phyloP scores from a whole-genome alignment of 768 basidiomycete species.

The Aureoboletus auriporus region DNA sequence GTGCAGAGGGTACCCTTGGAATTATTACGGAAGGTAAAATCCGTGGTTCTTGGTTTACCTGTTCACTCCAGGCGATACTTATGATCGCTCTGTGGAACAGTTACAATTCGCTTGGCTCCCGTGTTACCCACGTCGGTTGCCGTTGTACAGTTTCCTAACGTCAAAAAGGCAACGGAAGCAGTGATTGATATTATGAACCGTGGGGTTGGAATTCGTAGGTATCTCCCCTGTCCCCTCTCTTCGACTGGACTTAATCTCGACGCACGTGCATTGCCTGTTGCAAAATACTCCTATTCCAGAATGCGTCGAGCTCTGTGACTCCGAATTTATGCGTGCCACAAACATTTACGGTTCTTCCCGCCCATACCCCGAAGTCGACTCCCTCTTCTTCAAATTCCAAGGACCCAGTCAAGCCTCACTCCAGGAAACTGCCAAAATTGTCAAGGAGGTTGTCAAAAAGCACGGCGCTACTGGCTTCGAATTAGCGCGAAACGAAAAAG shows the following conservation, averaged over 20 bases:
- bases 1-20: conserved; percentile 78
- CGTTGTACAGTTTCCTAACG: conserved; percentile 74
- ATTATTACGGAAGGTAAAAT: conserved; percentile 78
- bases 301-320: conserved; percentile 83
- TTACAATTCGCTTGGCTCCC: conserved; percentile 79
- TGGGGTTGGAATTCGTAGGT: conserved; percentile 74
- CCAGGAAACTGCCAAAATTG: conserved; percentile 56
- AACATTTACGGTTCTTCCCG: conserved; percentile 55
- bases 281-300: conserved; percentile 37
- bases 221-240: background rate
- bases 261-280: background rate
- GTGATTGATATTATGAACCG: conserved; percentile 67
- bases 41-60: background rate
- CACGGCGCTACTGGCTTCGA: conserved; percentile 67
- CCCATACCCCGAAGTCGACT: conserved; percentile 61
- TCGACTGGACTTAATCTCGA: background rate
- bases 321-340: conserved; percentile 58
- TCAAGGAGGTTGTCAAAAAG: conserved; percentile 53
- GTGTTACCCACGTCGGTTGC: conserved; percentile 80
- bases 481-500: conserved; percentile 58
- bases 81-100: conserved; percentile 30
- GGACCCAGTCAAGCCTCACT: conserved; percentile 58
- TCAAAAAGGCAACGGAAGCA: conserved; percentile 69
- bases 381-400: conserved; percentile 86
- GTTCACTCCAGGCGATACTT: background rate